Conservation (phyloP, 345 rosid genomes). For the Litchi chinensis region DNA sequence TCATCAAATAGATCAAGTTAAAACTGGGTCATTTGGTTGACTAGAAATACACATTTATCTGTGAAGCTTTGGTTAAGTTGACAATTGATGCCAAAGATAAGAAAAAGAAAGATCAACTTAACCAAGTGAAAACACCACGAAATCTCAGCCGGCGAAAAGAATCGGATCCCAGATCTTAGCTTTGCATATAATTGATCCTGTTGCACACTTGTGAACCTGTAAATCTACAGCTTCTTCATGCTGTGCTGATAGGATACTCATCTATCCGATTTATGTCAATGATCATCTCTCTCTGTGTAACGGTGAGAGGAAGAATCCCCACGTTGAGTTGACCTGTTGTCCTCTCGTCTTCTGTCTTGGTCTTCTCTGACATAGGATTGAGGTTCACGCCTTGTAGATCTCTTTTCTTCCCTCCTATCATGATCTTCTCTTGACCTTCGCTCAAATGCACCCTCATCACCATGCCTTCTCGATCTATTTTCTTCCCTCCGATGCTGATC, state of each 20-base stretch:
- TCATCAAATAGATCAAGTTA: neutral
- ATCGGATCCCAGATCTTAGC: neutral
- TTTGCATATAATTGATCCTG: neutral
- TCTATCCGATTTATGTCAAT: slow-evolving; percentile 29
- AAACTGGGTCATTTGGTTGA: neutral
- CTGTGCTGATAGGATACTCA: neutral
- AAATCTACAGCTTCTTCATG: neutral
- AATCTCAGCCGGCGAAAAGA: neutral
- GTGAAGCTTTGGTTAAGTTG: neutral
- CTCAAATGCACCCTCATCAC: slow-evolving; percentile 24
- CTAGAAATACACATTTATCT: neutral
- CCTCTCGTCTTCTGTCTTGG: slow-evolving; percentile 27
- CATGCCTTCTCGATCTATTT: slow-evolving; percentile 39
- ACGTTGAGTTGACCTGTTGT: slow-evolving; percentile 10
- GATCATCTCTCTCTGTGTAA: slow-evolving; percentile 33
- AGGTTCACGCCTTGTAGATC: slow-evolving; percentile 43
- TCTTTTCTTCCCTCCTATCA: slow-evolving; percentile 28
- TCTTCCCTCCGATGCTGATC: slow-evolving; percentile 39
- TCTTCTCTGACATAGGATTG: slow-evolving; percentile 38
- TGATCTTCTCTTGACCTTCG: slow-evolving; percentile 33
- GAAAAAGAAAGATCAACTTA: neutral
- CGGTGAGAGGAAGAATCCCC: slow-evolving; percentile 36
- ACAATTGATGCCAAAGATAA: neutral
- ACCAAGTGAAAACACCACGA: neutral
- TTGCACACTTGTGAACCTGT: neutral